Evolutionary conservation across 2,329 filamentous ascomycete species (phyloP), one percentile per base, ranked within the genome.

Genomic region (Colletotrichum graminicola): DNA sequence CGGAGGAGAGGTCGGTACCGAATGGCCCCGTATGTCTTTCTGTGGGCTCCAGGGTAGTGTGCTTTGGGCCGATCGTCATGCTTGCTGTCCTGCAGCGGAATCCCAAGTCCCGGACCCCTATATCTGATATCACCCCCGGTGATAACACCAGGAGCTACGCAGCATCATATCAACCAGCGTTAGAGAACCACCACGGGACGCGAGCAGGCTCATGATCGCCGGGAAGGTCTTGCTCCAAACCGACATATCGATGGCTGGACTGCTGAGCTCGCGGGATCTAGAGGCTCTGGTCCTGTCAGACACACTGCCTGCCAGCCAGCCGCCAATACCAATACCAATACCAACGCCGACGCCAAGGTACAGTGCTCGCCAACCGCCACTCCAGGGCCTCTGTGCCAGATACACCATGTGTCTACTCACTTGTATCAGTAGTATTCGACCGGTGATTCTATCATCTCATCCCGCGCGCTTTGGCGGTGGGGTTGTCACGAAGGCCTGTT

Each of bases 1-100:
- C 29, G 26, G 26, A 57, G 34, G 64, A 52, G 54, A 47, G 59
- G 47, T 60, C 66, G 70, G 61, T 71, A 71, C 70, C 70, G 66
- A 72, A 23, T 52, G 66, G 66, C 47, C 60, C 66, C 49, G 18
- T 10, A 43, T 43, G 57, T 71, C 52, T 62, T 23, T 56, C 52
- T 62, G 34, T 56, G 32, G 49, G 36, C 61, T 34, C 34, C 61
- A 63, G 61, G 34, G 10, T 64, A 71, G 57, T 45, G 26, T 66
- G 41, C 57, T 69, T 72, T 72, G 70, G 56, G 66, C 55, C 70
- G 70, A 72, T 72, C 70, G 55, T 72, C 55, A 71, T 72, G 70
- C 70, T 45, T 72, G 70, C 47, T 70, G 66, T 71, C 70, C 67
- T 72, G 70, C 70, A 72, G 70, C 61, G 66, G 66, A 69, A 66